These are phyloP conservation scores for Cytospora piceicola DNA, from an alignment of 2,329 filamentous ascomycete species.

Conservation along the genomic window DNA sequence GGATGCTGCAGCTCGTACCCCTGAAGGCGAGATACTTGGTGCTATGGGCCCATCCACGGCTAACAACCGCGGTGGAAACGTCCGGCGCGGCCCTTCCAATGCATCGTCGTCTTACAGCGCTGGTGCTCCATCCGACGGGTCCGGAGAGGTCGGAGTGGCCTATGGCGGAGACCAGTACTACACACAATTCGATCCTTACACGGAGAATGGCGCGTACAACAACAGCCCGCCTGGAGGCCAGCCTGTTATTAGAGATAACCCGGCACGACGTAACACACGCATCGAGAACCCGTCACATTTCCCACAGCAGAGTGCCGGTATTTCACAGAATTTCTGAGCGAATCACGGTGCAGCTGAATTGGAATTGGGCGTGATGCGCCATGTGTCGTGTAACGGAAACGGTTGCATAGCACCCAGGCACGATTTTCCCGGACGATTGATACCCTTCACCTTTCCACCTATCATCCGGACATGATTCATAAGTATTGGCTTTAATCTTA, in stretches of 20 bases:
- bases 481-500: slow-evolving; percentile 28
- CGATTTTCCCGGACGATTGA: slow-evolving; percentile 25
- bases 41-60: slow-evolving; percentile 75
- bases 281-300: slow-evolving; percentile 91
- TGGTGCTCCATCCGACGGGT: slow-evolving; percentile 73
- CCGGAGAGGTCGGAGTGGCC: slow-evolving; percentile 54
- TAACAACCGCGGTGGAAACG: slow-evolving; percentile 67
- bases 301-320: slow-evolving; percentile 90
- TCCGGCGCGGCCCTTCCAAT: slow-evolving; percentile 89
- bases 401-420: slow-evolving; percentile 24
- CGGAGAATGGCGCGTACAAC: slow-evolving; percentile 44
- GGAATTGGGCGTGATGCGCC: slow-evolving; percentile 7
- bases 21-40: slow-evolving; percentile 82
- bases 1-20: slow-evolving; percentile 55
- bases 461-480: slow-evolving; percentile 19
- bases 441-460: slow-evolving; percentile 29
- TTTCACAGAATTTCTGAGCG: slow-evolving; percentile 92
- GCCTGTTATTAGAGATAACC: slow-evolving; percentile 91
- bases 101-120: slow-evolving; percentile 95
- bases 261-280: slow-evolving; percentile 87
- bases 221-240: slow-evolving; percentile 51
- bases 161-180: slow-evolving; percentile 58
- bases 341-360: too few relatives aligned
- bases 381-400: slow-evolving; percentile 8
- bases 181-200: slow-evolving; percentile 65